A percentile compares a stretch with the other conserved stretches of the same genome.
Conservation (phyloP, 495 filamentous ascomycete genomes). For the Penicillium lividum region DNA sequence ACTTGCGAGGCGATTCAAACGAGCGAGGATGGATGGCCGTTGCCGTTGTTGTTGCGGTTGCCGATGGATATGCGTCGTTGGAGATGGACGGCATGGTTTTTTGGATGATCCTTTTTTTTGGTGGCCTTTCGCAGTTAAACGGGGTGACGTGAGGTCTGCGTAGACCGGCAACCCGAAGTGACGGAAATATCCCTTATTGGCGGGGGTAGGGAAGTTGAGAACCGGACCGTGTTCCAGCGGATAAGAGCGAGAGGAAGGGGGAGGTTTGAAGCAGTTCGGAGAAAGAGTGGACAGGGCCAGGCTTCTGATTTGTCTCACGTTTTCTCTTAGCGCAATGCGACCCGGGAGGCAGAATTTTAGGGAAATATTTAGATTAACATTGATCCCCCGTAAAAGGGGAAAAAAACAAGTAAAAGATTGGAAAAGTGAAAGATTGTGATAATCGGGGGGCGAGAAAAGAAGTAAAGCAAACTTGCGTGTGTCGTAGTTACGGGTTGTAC, state of each 20-base stretch:
- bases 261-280: constrained; percentile 5
- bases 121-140: constrained; percentile 8
- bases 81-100: constrained; percentile 46
- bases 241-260: constrained; percentile 15
- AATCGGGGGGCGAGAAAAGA: constrained; percentile 25
- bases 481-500: constrained; percentile 23
- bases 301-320: constrained; percentile 7
- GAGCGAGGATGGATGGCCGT: constrained; percentile 40
- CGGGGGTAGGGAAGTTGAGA: constrained; percentile 21
- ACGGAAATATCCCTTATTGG: constrained; percentile 31
- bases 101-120: not conserved
- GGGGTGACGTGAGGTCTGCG: constrained; percentile 40
- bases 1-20: constrained; percentile 43
- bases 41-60: constrained; percentile 23
- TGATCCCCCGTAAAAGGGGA: not conserved
- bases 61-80: constrained; percentile 38
- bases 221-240: constrained; percentile 24
- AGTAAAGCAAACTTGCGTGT: constrained; percentile 11
- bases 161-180: constrained; percentile 29
- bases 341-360: constrained; percentile 12
- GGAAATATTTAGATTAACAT: constrained; percentile 24
- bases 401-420: constrained; percentile 5
- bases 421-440: constrained; percentile 1
- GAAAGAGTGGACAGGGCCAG: constrained; percentile 3
- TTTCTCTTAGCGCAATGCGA: constrained; percentile 4